A percentile compares a stretch with the other conserved stretches of the same genome.
phyloP scores from a whole-genome alignment of 2,329 filamentous ascomycete species.

The Remersonia thermophila region DNA sequence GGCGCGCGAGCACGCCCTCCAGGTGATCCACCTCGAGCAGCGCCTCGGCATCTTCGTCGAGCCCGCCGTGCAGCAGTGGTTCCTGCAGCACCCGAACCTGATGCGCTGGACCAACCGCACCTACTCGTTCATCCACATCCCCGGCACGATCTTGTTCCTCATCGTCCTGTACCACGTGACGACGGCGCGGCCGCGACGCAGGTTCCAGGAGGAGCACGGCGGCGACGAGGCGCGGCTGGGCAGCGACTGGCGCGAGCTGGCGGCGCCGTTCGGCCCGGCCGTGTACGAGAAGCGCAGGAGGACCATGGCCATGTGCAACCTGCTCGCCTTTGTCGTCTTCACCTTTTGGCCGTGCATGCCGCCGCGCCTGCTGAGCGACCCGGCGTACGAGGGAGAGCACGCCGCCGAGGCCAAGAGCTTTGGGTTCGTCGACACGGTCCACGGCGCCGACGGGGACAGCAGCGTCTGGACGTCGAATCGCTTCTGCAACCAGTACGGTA shows the following conservation, averaged over 20 bases:
- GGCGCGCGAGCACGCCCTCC: conserved; percentile 55
- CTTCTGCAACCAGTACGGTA: conserved; percentile 65
- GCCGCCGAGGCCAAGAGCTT: conserved; percentile 48
- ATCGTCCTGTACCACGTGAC: conserved; percentile 57
- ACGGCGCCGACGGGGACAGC: conserved; percentile 41
- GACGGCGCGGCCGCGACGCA: conserved; percentile 35
- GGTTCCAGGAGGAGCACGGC: conserved; percentile 10
- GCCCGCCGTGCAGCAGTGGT: conserved; percentile 44
- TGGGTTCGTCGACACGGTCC: conserved; percentile 50
- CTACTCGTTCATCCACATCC: conserved; percentile 70
- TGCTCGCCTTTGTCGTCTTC: conserved; percentile 48
- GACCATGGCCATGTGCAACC: conserved; percentile 50
- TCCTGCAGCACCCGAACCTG: conserved; percentile 36
- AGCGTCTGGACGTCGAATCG: conserved; percentile 61
- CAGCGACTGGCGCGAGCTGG: conserved; percentile 30
- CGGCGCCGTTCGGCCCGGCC: conserved; percentile 29
- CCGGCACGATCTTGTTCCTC: conserved; percentile 58
- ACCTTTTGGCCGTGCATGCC: conserved; percentile 55
- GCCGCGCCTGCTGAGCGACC: conserved; percentile 45
- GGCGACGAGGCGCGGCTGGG: conserved; percentile 15
- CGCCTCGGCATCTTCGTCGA: conserved; percentile 53
- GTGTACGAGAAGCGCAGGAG: conserved; percentile 44
- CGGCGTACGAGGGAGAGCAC: conserved; percentile 39
- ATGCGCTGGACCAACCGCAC: conserved; percentile 60
- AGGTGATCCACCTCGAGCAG: conserved; percentile 56